These are phyloP conservation scores for Tetrapyrgos nigripes DNA, from an alignment of 1,284 basidiomycete genomes.

Conservation along the genomic window DNA sequence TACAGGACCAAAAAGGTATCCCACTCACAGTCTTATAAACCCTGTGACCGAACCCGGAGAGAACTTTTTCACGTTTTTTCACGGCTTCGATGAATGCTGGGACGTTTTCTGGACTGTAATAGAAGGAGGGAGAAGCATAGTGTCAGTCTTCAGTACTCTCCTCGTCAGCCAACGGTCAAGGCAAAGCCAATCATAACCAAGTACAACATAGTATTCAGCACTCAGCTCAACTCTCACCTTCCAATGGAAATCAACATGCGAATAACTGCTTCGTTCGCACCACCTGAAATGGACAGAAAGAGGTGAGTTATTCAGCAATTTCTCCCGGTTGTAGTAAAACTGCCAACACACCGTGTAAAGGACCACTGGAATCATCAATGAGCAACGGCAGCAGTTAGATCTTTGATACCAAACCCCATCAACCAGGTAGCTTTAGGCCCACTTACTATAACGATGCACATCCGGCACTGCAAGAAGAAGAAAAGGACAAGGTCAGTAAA, in stretches of 20 bases:
- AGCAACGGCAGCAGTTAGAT: background rate
- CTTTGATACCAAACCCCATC: background rate
- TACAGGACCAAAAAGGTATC: background rate
- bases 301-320: constrained; percentile 3
- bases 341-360: constrained; percentile 65
- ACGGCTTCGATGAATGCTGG: constrained; percentile 85
- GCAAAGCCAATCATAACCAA: no score
- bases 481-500: background rate
- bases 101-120: constrained; percentile 78
- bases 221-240: constrained; percentile 64
- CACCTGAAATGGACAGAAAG: constrained; percentile 58
- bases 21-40: constrained; percentile 82
- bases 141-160: background rate
- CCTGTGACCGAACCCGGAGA: constrained; percentile 87
- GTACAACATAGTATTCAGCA: no score
- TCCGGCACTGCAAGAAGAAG: constrained; percentile 60
- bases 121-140: background rate
- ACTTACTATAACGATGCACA: constrained; percentile 85
- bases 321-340: background rate
- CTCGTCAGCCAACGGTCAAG: background rate
- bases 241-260: constrained; percentile 89
- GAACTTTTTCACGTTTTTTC: constrained; percentile 83
- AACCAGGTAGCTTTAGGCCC: background rate
- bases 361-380: constrained; percentile 59
- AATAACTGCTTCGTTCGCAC: constrained; percentile 90